These are phyloP conservation scores for Herpotrichia juniperi DNA, from an alignment of 2,329 filamentous ascomycete species.

Conservation along the genomic window DNA sequence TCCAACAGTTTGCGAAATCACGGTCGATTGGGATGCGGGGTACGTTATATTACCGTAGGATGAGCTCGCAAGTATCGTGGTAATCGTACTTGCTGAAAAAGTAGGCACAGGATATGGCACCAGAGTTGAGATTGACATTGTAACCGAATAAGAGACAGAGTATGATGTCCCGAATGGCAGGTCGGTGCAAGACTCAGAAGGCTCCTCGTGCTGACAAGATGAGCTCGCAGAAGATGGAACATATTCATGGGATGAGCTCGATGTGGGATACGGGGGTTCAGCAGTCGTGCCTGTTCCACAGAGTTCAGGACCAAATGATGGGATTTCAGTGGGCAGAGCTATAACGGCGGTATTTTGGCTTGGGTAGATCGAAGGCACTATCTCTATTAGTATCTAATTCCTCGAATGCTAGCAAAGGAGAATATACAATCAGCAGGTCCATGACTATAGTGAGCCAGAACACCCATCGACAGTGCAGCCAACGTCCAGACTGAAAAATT, in stretches of 20 bases:
- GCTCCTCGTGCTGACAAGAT: no score
- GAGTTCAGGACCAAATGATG: constrained; percentile 9
- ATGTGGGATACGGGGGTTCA: not conserved
- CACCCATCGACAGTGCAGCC: constrained; percentile 20
- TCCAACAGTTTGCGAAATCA: no score
- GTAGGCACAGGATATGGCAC: not conserved
- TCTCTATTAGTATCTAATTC: not conserved
- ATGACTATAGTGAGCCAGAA: constrained; percentile 18
- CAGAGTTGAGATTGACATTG: not conserved
- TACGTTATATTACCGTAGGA: not conserved
- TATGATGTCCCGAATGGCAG: not conserved
- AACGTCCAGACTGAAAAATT: constrained; percentile 21
- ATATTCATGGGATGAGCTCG: not conserved
- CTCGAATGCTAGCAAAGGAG: no score
- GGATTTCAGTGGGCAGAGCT: not conserved
- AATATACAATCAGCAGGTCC: constrained; percentile 7
- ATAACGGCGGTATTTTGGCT: constrained; percentile 2
- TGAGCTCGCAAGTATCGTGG: not conserved
- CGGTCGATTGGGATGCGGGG: not conserved
- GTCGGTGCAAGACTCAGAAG: no score
- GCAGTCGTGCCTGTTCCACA: constrained; percentile 11
- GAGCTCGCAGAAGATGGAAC: no score
- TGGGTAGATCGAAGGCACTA: constrained; percentile 16
- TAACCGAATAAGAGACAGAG: no score
- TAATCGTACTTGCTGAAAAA: not conserved